Conservation (phyloP, 768 basidiomycete genomes). For the Rhizopogon salebrosus region DNA sequence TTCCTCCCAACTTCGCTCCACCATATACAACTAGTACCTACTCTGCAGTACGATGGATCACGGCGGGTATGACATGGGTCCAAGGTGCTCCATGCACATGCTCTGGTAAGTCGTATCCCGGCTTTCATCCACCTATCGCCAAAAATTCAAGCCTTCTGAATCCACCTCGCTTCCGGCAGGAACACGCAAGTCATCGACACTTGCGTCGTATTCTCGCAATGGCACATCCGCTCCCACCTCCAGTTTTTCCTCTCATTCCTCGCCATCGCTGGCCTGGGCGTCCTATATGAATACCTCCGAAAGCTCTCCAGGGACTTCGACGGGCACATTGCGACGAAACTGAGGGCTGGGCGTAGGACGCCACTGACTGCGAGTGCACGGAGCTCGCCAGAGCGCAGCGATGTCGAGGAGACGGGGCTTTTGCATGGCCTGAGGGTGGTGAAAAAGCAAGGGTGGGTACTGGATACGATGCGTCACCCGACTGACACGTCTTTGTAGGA, state of each 20-base stretch:
- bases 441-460: slow-evolving; percentile 41
- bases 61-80: slow-evolving; percentile 44
- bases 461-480: not conserved
- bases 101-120: slow-evolving; percentile 48
- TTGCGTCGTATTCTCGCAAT: slow-evolving; percentile 74
- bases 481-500: slow-evolving; percentile 27
- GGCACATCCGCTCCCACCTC: slow-evolving; percentile 61
- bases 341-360: slow-evolving; percentile 47
- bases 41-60: slow-evolving; percentile 33
- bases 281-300: slow-evolving; percentile 80
- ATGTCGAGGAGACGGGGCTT: slow-evolving; percentile 48
- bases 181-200: slow-evolving; percentile 77
- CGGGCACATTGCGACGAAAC: slow-evolving; percentile 43
- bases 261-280: slow-evolving; percentile 58
- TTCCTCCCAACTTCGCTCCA: not conserved
- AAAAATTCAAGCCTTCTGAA: not conserved
- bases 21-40: not conserved
- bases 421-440: slow-evolving; percentile 40
- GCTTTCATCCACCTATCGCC: not conserved
- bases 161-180: slow-evolving; percentile 27
- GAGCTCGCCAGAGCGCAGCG: slow-evolving; percentile 32
- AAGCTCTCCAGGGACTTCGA: slow-evolving; percentile 58
- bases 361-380: slow-evolving; percentile 33
- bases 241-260: slow-evolving; percentile 62
- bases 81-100: slow-evolving; percentile 74